Evolutionary conservation across 2,329 filamentous ascomycete species (phyloP).

Genomic region (Talaromyces sp.): DNA sequence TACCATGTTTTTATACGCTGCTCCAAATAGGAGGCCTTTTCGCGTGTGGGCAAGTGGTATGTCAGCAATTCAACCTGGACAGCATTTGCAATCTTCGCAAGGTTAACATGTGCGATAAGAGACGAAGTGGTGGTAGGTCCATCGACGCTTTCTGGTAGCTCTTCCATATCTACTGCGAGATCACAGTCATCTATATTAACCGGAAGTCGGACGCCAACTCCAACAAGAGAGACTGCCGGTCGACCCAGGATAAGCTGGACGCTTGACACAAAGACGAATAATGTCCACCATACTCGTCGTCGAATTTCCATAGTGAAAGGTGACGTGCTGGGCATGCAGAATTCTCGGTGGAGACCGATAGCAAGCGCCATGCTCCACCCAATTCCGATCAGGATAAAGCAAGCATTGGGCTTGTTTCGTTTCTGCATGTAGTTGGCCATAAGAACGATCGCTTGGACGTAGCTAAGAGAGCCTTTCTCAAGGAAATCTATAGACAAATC

Average conservation of each 20-base stretch:
- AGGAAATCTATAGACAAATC: too few relatives aligned
- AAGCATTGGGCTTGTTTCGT: too few relatives aligned
- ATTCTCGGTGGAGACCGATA: conserved; percentile 14
- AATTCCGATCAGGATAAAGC: too few relatives aligned
- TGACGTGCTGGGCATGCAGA: conserved; percentile 18
- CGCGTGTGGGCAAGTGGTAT: conserved; percentile 15
- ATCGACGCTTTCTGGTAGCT: background rate
- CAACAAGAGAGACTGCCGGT: conserved; percentile 18
- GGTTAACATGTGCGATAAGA: conserved; percentile 10
- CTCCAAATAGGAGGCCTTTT: conserved; percentile 15
- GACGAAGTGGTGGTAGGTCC: background rate
- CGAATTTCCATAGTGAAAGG: conserved; percentile 19
- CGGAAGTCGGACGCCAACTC: conserved; percentile 17
- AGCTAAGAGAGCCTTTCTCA: too few relatives aligned
- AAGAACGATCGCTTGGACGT: too few relatives aligned
- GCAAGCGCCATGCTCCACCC: too few relatives aligned
- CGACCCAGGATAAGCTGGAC: conserved; percentile 14
- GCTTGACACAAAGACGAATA: conserved; percentile 18
- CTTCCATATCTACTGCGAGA: conserved; percentile 19
- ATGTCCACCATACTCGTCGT: conserved; percentile 19
- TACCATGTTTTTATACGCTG: conserved; percentile 16
- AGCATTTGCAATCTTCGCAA: conserved; percentile 14
- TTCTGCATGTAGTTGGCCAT: too few relatives aligned
- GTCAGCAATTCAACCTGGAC: conserved; percentile 19
- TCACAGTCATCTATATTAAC: conserved; percentile 11